These are phyloP conservation scores for Zygoascus sp. DNA, from an alignment of 1,139 yeast genomes.

Conservation along the genomic window DNA sequence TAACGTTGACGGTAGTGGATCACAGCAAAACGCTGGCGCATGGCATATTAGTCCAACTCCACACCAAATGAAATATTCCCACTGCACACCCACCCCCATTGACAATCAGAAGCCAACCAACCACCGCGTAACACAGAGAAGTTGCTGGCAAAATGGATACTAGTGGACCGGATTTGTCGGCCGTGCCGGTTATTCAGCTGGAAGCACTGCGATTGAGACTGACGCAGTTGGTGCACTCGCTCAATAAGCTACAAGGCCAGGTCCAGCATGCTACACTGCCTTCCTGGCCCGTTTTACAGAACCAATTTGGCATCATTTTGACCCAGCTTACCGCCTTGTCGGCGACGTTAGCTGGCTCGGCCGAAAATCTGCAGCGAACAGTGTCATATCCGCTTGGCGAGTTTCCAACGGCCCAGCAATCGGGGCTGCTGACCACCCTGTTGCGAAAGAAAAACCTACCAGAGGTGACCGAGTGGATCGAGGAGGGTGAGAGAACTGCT, in stretches of 20 bases:
- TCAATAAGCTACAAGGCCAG: constrained; percentile 32
- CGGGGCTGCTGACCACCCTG: constrained; percentile 74
- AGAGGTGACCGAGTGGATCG: constrained; percentile 85
- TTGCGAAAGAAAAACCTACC: constrained; percentile 84
- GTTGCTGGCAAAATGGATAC: constrained; percentile 12
- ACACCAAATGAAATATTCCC: no score
- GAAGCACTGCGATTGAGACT: constrained; percentile 58
- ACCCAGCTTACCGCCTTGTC: constrained; percentile 79
- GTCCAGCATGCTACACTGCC: constrained; percentile 35
- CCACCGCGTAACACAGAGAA: no score
- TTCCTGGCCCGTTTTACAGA: constrained; percentile 55
- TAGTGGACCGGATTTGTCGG: constrained; percentile 29
- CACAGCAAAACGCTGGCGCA: no score
- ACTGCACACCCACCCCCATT: no score
- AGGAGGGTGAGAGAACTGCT: constrained; percentile 49
- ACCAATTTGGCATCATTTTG: constrained; percentile 75
- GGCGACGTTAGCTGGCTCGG: constrained; percentile 57
- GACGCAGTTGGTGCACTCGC: constrained; percentile 45
- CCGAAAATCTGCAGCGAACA: constrained; percentile 55
- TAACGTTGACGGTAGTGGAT: neutral
- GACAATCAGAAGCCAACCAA: no score
- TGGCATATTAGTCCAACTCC: no score
- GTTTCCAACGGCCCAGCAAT: constrained; percentile 82
- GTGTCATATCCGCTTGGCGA: constrained; percentile 78
- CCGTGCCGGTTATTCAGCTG: constrained; percentile 55